Conservation (phyloP, 805 yeast species). For the Spathaspora boniae region DNA sequence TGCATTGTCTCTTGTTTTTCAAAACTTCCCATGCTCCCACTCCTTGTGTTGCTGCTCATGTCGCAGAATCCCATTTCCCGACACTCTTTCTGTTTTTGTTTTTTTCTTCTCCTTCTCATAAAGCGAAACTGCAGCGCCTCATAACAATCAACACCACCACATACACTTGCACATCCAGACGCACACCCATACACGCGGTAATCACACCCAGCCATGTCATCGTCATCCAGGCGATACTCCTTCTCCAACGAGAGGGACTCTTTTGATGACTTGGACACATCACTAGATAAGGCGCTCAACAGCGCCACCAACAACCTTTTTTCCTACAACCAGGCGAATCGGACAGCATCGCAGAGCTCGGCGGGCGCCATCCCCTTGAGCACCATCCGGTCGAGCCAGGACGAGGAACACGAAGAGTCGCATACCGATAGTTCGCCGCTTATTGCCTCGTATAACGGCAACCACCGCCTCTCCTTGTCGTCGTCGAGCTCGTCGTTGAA, state of each 20-base stretch:
- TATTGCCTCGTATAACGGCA: constrained; percentile 17
- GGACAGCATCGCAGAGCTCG: constrained; percentile 22
- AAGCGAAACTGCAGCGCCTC: background rate
- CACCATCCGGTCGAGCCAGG: constrained; percentile 10
- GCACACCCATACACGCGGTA: background rate
- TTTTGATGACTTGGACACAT: constrained; percentile 62
- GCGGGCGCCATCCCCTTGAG: constrained; percentile 28
- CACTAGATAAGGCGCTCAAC: constrained; percentile 64
- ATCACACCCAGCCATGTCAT: too few relatives aligned
- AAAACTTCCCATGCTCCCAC: too few relatives aligned
- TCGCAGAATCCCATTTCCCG: too few relatives aligned
- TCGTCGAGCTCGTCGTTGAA: constrained; percentile 18
- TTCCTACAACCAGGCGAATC: constrained; percentile 21
- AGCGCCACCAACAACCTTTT: constrained; percentile 41
- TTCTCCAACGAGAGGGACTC: constrained; percentile 20
- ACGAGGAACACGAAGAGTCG: constrained; percentile 20
- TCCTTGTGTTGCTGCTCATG: too few relatives aligned
- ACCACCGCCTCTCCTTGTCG: constrained; percentile 17
- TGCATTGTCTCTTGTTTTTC: too few relatives aligned
- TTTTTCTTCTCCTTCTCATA: background rate
- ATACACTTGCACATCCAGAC: background rate
- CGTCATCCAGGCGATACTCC: constrained; percentile 8
- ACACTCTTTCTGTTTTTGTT: too few relatives aligned
- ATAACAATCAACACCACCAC: too few relatives aligned
- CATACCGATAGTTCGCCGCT: constrained; percentile 29